Conservation (phyloP, 371 early-diverging fungal species). For the Circinella minor region DNA sequence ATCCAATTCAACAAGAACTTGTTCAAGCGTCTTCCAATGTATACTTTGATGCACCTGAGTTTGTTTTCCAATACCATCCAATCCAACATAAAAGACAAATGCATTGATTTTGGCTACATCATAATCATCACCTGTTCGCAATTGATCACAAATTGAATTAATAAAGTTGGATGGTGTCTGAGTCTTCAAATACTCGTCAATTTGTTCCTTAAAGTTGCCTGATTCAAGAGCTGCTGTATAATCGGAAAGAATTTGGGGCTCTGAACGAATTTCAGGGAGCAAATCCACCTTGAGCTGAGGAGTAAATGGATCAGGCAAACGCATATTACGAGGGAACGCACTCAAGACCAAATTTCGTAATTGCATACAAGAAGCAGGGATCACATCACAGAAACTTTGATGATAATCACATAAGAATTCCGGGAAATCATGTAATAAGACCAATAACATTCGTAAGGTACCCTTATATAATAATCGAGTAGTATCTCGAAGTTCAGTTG, state of each 20-base stretch:
- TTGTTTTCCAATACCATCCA: slow-evolving; percentile 70
- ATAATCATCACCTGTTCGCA: not conserved
- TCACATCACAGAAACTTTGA: slow-evolving; percentile 90
- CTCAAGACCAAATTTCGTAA: slow-evolving; percentile 93
- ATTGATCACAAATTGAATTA: not conserved
- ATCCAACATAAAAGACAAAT: slow-evolving; percentile 87
- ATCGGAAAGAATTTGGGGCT: slow-evolving; percentile 88
- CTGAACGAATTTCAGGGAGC: slow-evolving; percentile 83
- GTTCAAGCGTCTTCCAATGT: slow-evolving; percentile 84
- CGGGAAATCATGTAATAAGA: slow-evolving; percentile 97
- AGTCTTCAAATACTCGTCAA: slow-evolving; percentile 74
- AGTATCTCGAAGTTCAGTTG: slow-evolving; percentile 72
- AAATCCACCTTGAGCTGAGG: slow-evolving; percentile 93
- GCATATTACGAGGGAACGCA: slow-evolving; percentile 96
- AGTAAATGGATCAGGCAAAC: slow-evolving; percentile 96
- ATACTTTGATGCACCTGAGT: slow-evolving; percentile 72
- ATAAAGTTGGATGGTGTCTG: slow-evolving; percentile 70
- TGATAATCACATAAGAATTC: slow-evolving; percentile 95
- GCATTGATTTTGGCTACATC: slow-evolving; percentile 84
- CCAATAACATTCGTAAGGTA: slow-evolving; percentile 87
- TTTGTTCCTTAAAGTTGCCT: slow-evolving; percentile 67
- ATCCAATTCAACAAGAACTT: slow-evolving; percentile 77
- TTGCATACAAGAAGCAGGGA: slow-evolving; percentile 94
- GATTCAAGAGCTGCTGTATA: slow-evolving; percentile 65
- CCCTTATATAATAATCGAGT: slow-evolving; percentile 89